phyloP scores from a whole-genome alignment of 1,284 basidiomycete species.

The Apiotrichum gamsii region DNA sequence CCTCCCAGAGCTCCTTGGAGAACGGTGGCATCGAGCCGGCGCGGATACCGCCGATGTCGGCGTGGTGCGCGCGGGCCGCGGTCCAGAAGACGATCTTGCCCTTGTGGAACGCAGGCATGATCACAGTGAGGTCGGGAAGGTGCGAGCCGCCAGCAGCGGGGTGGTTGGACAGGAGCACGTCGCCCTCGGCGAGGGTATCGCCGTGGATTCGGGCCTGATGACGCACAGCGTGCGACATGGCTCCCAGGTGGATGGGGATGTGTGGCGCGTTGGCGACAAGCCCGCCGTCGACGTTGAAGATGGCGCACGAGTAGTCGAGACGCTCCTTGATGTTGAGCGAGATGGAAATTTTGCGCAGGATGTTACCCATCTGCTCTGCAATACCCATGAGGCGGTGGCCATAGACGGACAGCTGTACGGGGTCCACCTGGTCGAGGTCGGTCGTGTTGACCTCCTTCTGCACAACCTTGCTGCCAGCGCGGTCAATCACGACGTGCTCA shows the following conservation, averaged over 20 bases:
- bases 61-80: constrained; percentile 46
- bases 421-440: constrained; percentile 43
- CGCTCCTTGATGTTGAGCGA: constrained; percentile 42
- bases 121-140: constrained; percentile 50
- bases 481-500: constrained; percentile 34
- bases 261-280: constrained; percentile 53
- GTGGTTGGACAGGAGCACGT: constrained; percentile 51
- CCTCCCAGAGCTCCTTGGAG: constrained; percentile 47
- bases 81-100: constrained; percentile 43
- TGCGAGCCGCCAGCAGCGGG: constrained; percentile 52
- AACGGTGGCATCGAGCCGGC: constrained; percentile 51
- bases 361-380: constrained; percentile 51
- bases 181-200: constrained; percentile 40
- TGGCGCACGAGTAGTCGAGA: constrained; percentile 47
- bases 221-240: constrained; percentile 37
- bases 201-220: constrained; percentile 34
- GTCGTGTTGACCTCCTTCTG: constrained; percentile 11
- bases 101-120: constrained; percentile 38
- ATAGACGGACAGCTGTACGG: constrained; percentile 52
- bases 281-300: constrained; percentile 48
- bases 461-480: constrained; percentile 21
- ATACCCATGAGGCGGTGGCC: constrained; percentile 52
- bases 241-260: constrained; percentile 35
- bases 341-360: constrained; percentile 51
- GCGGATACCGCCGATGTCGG: constrained; percentile 47